These are phyloP conservation scores for Hansenula sp. DNA, from an alignment of 1,139 yeast genomes.

Conservation along the genomic window DNA sequence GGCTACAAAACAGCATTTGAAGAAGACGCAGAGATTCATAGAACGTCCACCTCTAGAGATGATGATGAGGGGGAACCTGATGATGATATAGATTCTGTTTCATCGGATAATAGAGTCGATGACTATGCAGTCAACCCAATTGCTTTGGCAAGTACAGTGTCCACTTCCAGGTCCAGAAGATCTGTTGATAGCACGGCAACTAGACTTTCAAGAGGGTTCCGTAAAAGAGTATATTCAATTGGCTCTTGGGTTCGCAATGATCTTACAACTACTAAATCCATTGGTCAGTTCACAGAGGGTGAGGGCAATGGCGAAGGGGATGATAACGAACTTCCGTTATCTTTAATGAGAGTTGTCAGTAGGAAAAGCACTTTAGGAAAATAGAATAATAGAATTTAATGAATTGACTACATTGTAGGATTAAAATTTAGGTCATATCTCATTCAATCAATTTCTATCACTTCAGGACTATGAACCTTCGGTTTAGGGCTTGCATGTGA, in stretches of 20 bases:
- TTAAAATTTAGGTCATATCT: too few species aligned
- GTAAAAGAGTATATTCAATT: constrained; percentile 30
- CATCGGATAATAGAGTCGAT: constrained; percentile 5
- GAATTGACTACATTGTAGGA: constrained; percentile 24
- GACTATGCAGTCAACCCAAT: constrained; percentile 14
- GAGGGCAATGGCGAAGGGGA: constrained; percentile 4
- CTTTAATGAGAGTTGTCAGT: constrained; percentile 30
- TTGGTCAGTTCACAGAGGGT: constrained; percentile 18
- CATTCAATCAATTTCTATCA: constrained; percentile 61
- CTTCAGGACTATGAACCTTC: constrained; percentile 64
- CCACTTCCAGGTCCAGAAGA: neutral
- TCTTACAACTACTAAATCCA: constrained; percentile 21
- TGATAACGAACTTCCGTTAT: constrained; percentile 31
- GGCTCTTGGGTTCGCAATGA: constrained; percentile 25
- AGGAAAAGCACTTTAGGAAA: constrained; percentile 12
- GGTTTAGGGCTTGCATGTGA: constrained; percentile 37
- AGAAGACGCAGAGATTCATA: constrained; percentile 4
- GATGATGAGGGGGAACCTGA: too few species aligned
- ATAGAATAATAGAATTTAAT: neutral
- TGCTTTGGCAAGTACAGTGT: constrained; percentile 6
- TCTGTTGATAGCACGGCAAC: neutral
- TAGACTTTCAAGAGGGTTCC: constrained; percentile 24
- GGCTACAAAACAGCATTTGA: constrained; percentile 18
- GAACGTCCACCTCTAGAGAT: neutral
- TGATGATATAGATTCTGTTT: constrained; percentile 6